A percentile compares a stretch with the other conserved stretches of the same genome.
These are phyloP conservation scores for Flaveria ramosissima DNA, from an alignment of 129 eudicot species.

Conservation along the genomic window DNA sequence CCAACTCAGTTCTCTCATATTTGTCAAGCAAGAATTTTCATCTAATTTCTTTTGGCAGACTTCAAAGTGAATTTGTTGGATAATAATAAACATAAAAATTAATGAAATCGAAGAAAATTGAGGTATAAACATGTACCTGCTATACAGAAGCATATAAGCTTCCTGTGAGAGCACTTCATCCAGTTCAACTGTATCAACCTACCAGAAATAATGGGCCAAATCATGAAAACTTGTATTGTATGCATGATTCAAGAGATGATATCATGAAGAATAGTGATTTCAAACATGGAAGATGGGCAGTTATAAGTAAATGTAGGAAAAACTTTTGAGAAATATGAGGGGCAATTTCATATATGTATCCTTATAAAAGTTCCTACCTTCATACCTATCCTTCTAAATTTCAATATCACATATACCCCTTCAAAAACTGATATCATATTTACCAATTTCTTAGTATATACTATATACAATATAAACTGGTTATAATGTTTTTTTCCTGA, in stretches of 20 bases:
- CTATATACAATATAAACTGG: background rate
- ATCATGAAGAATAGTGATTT: background rate
- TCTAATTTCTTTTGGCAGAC: background rate
- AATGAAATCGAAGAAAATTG: background rate
- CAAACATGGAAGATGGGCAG: background rate
- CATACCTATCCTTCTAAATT: background rate
- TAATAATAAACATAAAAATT: background rate
- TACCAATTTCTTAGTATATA: background rate
- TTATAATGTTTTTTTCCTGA: background rate
- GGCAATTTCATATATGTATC: background rate
- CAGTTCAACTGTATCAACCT: constrained; percentile 81
- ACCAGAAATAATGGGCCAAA: constrained; percentile 23
- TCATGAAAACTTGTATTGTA: background rate
- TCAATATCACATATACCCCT: background rate
- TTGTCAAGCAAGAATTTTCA: background rate
- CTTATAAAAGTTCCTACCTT: background rate
- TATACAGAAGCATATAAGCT: constrained; percentile 95
- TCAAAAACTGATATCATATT: background rate
- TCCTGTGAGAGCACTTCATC: constrained; percentile 95
- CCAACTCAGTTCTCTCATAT: background rate
- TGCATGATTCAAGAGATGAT: background rate
- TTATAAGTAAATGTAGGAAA: background rate
- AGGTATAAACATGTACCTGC: constrained; percentile 47
- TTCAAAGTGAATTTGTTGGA: background rate
- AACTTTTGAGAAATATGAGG: background rate